These are phyloP conservation scores for Tetrapisispora nanseiensis DNA, from an alignment of 805 yeast genomes.

Conservation along the genomic window DNA sequence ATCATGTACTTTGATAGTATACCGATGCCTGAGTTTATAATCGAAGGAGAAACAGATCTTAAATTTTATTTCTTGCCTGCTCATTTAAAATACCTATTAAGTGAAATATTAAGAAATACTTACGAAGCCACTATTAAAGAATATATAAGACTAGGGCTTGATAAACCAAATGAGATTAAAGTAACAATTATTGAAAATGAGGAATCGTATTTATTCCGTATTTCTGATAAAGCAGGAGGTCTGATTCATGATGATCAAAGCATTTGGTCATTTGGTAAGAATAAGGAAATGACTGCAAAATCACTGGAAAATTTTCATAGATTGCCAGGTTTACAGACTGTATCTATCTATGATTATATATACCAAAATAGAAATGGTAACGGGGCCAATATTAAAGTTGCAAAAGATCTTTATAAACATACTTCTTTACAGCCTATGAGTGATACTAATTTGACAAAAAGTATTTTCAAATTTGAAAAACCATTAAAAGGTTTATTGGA, in stretches of 20 bases:
- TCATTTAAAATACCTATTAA: conserved; percentile 76
- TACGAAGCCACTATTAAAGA: conserved; percentile 66
- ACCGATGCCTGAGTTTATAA: conserved; percentile 59
- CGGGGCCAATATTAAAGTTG: conserved; percentile 9
- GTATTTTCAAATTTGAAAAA: conserved; percentile 21
- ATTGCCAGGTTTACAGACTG: conserved; percentile 50
- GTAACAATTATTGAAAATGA: conserved; percentile 62
- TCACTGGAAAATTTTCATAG: conserved; percentile 59
- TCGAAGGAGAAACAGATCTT: conserved; percentile 63
- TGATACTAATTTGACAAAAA: conserved; percentile 23
- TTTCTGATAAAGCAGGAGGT: conserved; percentile 91
- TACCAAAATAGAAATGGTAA: conserved; percentile 6
- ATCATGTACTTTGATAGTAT: conserved; percentile 42
- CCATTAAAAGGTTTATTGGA: conserved; percentile 58
- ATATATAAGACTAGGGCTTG: conserved; percentile 29
- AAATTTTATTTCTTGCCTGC: conserved; percentile 76
- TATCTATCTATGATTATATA: conserved; percentile 26
- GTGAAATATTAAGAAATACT: conserved; percentile 81
- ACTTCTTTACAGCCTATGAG: conserved; percentile 33
- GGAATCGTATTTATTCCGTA: conserved; percentile 61
- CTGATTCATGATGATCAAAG: conserved; percentile 43
- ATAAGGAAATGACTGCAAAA: conserved; percentile 46
- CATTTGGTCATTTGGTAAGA: conserved; percentile 83
- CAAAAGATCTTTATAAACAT: conserved; percentile 14
- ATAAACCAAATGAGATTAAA: conserved; percentile 59